Conservation (phyloP, 805 yeast genomes). For the Metschnikowia lochheadii region DNA sequence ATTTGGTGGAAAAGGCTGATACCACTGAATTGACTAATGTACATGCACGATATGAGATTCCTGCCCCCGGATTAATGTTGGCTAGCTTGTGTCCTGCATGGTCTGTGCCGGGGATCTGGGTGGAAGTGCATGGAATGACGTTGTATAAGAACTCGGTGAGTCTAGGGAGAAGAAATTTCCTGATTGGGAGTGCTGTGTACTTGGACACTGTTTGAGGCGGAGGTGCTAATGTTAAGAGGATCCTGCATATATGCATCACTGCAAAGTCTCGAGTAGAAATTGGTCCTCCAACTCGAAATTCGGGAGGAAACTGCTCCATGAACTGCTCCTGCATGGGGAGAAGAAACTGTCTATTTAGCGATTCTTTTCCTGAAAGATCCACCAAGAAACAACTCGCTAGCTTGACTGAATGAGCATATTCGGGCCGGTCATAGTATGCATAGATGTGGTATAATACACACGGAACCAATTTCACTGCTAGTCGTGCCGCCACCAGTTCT, state of each 20-base stretch:
- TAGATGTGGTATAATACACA: conserved; percentile 55
- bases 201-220: conserved; percentile 9
- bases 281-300: conserved; percentile 43
- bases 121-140: conserved; percentile 40
- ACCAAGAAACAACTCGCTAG: conserved; percentile 50
- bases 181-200: conserved; percentile 18
- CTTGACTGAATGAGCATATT: conserved; percentile 43
- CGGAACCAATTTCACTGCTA: conserved; percentile 52
- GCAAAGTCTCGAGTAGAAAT: conserved; percentile 62
- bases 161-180: conserved; percentile 35
- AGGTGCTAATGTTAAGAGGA: conserved; percentile 20
- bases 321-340: conserved; percentile 41
- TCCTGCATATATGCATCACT: conserved; percentile 46
- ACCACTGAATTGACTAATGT: conserved; percentile 42
- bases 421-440: conserved; percentile 40
- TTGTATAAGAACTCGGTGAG: conserved; percentile 61
- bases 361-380: conserved; percentile 42
- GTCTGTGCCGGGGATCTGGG: conserved; percentile 11
- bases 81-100: conserved; percentile 23
- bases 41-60: conserved; percentile 50
- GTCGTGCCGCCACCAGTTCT: conserved; percentile 33
- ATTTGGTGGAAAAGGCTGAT: conserved; percentile 31
- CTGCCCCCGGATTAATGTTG: conserved; percentile 36
- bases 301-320: conserved; percentile 51
- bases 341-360: conserved; percentile 38